Evolutionary conservation across 495 filamentous ascomycete genomes (phyloP), one percentile per base, ranked within the genome.

Genomic region (Trichodelitschia bisporula): DNA sequence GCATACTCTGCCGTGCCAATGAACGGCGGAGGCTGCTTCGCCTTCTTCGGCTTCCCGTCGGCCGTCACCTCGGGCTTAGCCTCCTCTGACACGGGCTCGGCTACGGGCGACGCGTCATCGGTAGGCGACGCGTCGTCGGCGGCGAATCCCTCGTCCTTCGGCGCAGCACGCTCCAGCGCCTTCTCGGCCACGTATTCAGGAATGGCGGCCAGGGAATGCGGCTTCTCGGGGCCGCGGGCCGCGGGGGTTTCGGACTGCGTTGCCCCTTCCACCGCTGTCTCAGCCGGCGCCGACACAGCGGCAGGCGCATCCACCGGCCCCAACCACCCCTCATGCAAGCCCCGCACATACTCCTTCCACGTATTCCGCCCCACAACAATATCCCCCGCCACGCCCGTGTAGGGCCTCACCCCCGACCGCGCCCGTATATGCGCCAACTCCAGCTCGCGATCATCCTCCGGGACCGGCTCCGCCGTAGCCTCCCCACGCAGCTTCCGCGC

Each of bases 301-400:
- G 37, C 26, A 10, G 60, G 61, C 28, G 54, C 45, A 41, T 69
- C 61, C 15, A 91, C 53, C 1, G 86, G 82, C 1, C 86, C 86
- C 12, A 99, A 55, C 86, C 89, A 95, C 31, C 86, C 86, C 44
- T 99, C 86, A 38, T 99, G 86, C 34, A 93, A 40, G 16, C 86
- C 86, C 16, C 79, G 65, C 6, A 95, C 53, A 50, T 93, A 99
- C 53, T 99, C 86, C 53, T 93, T 95, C 86, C 86, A 99, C 5
- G 83, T 74, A 45, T 93, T 72, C 35, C 86, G 60, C 4, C 89
- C 86, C 37, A 99, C 67, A 3, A 95, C 66, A 28, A 99, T 57
- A 46, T 92, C 83, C 15, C 83, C 82, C 36, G 61, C 58, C 1
- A 73, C 56, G 8, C 77, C 82, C 2, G 69, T 59, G 45, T 67